Evolutionary conservation across 352 stramenopile species (phyloP), one percentile per base, ranked within the genome.

Genomic region (Blastocystis sp.): DNA sequence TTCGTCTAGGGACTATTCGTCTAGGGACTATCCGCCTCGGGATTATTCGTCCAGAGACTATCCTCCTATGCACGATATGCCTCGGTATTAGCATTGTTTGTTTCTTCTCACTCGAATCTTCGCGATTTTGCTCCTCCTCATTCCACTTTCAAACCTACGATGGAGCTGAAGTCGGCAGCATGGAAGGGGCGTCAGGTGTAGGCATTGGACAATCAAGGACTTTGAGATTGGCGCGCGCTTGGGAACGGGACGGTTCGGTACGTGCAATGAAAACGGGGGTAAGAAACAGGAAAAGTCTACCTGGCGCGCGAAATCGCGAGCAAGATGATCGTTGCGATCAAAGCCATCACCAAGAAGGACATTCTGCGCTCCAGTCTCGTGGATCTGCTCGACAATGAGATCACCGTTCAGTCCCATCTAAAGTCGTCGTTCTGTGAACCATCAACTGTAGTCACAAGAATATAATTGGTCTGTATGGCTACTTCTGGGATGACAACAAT

Each of bases 351-450:
- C 4, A 84, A 68, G 74, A 84, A 84, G 42, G 52, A 68, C 2
- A 54, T 84, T 0, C 52, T 69, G 1, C 45, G 74, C 28, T 28
- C 52, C 52, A 24, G 74, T 9, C 52, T 84, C 0, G 74, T 84
- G 6, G 74, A 84, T 48, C 74, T 84, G 19, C 54, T 84, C 24
- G 52, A 84, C 57, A 84, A 84, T 34, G 74, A 84, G 57, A 84
- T 84, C 60, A 59, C 38, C 17, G 60, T 84, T 57, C 74, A 84
- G 52, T 59, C 74, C 21, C 74, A 84, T 84, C 28, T 84, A 17
- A 68, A 14, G 74, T 84, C 48, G 9, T 7, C 42, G n/a, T 28
- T 84, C 57, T 70, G 17, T 3, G 10, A 14, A 69, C 34, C 24
- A 19, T 84, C 14, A 14, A 40, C 3, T 52, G 34, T 68, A 84